Evolutionary conservation across 352 stramenopile genomes (phyloP).

Genomic region (Phytophthora litchii): DNA sequence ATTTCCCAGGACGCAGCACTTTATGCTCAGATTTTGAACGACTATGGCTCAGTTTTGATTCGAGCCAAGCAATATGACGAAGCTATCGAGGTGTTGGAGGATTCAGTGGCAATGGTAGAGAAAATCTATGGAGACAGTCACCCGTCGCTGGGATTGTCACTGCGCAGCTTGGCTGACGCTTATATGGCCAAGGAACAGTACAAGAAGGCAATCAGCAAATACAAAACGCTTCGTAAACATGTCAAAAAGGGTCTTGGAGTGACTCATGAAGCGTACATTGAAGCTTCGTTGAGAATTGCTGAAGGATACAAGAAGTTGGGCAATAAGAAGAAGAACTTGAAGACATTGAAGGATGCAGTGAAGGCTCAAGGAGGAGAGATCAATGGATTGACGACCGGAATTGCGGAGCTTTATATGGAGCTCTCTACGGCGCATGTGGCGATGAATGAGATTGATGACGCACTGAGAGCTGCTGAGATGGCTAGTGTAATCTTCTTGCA

Average conservation of each 20-base stretch:
- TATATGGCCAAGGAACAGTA: conserved; percentile 81
- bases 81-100: conserved; percentile 77
- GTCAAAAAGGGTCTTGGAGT: conserved; percentile 66
- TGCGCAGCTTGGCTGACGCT: conserved; percentile 80
- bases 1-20: conserved; percentile 74
- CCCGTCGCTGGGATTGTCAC: conserved; percentile 73
- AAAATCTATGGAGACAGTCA: conserved; percentile 84
- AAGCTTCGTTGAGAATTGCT: conserved; percentile 69
- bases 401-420: conserved; percentile 84
- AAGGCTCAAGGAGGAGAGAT: conserved; percentile 60
- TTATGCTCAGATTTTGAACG: conserved; percentile 79
- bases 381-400: conserved; percentile 66
- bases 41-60: conserved; percentile 80
- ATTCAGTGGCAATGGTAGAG: conserved; percentile 74
- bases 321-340: conserved; percentile 57
- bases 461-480: conserved; percentile 39
- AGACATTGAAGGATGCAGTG: conserved; percentile 62
- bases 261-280: conserved; percentile 78
- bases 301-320: conserved; percentile 74
- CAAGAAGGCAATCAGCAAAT: conserved; percentile 67
- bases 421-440: conserved; percentile 56
- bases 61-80: conserved; percentile 77
- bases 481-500: conserved; percentile 62
- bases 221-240: conserved; percentile 76
- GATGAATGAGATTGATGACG: conserved; percentile 49